Evolutionary conservation across 305 asterid species (phyloP), one percentile per base, ranked within the genome.

Genomic region (Rubia tinctorum): DNA sequence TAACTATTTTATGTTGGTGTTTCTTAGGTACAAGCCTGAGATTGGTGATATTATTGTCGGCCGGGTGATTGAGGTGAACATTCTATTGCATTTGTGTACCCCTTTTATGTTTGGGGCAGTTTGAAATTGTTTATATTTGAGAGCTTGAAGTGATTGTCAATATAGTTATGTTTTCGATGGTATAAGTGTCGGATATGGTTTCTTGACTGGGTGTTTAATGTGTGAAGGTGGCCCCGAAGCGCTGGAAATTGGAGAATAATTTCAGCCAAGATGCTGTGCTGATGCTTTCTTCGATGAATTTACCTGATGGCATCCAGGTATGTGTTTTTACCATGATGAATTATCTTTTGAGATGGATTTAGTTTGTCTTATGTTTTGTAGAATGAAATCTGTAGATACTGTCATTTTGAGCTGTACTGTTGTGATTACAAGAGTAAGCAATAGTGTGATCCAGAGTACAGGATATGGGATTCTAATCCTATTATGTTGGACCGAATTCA

Each of bases 301-400:
- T 95, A 72, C 99, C 98, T 13, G 98, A 95, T 79, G 99, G 99
- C 62, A 86, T 95, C 78, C 98, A 95, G 98, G 99, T 92, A 82
- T 76, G 47, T 70, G 13, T 22, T 71, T 73, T 22, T 34, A n/a
- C 47, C 8, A 7, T 49, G 37, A 39, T 60, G 20, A 62, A 43
- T 37, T 43, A 0, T 67, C 61, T 68, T 30, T 55, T 49, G 13
- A 22, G 64, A 65, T 18, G 7, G 25, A 59, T 42, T 49, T 14
- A 8, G 1, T 77, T 7, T 8, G 45, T 12, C 17, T 3, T 43
- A 23, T 17, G 43, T 71, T 34, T 42, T 68, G 25, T 60, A 60
- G 66, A 25, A 60, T 14, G 7, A 60, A 20, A 60, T 8, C 5
- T 60, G 65, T 60, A 8, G 11, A 37, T 37, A 37, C 40, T 37